phyloP scores from a whole-genome alignment of 208 protist genomes.

The Acanthamoeba lenticulata region DNA sequence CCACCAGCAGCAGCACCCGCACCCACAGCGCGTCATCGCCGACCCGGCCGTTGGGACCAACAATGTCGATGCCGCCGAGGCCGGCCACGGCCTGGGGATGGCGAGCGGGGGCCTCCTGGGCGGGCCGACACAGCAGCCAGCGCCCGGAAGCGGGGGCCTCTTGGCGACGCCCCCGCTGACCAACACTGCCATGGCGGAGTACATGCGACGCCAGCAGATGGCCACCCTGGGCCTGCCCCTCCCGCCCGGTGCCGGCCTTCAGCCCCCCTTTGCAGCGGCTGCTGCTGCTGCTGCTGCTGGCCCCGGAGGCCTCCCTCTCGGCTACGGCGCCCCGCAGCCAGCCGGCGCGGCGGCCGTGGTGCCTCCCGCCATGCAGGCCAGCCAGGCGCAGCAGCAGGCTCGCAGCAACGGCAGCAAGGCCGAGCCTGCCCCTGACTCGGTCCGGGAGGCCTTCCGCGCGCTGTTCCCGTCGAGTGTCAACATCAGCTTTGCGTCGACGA shows the following conservation, averaged over 20 bases:
- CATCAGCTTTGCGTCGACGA: not conserved
- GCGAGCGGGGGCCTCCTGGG: too few relatives aligned
- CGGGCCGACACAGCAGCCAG: too few relatives aligned
- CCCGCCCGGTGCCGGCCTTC: not conserved
- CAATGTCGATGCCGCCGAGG: not conserved
- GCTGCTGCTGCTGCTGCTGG: too few relatives aligned
- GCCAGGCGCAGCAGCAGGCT: not conserved
- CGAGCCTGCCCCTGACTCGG: not conserved
- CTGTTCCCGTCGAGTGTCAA: conserved; percentile 7
- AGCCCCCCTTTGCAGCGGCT: too few relatives aligned
- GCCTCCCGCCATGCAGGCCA: too few relatives aligned
- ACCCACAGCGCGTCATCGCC: too few relatives aligned
- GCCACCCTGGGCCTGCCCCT: not conserved
- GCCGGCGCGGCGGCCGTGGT: not conserved
- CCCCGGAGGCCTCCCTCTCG: not conserved
- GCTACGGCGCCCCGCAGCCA: not conserved
- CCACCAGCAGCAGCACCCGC: not conserved
- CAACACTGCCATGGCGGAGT: not conserved
- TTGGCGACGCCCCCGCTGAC: not conserved
- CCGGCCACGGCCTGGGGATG: too few relatives aligned
- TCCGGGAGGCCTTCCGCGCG: conserved; percentile 7
- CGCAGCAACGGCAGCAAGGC: not conserved
- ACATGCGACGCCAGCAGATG: conserved; percentile 38
- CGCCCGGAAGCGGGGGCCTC: not conserved
- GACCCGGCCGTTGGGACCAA: too few relatives aligned